Evolutionary conservation across 805 yeast genomes (phyloP).

Genomic region (Lipomyces lipofer): DNA sequence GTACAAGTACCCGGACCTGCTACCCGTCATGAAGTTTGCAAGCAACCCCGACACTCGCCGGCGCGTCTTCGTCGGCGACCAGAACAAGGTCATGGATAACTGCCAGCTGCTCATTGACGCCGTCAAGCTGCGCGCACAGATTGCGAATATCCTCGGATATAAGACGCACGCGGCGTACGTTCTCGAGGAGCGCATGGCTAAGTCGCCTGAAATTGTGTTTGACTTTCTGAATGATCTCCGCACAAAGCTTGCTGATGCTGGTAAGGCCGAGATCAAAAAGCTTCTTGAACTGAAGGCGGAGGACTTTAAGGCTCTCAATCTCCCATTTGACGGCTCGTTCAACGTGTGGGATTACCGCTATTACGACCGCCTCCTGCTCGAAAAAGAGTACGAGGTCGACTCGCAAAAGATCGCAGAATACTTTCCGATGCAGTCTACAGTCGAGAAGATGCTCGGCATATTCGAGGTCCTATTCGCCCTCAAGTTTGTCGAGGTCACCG

Average conservation of each 20-base stretch:
- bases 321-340: slow-evolving; percentile 43
- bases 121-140: slow-evolving; percentile 58
- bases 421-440: slow-evolving; percentile 71
- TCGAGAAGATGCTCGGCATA: slow-evolving; percentile 65
- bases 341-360: slow-evolving; percentile 76
- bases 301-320: slow-evolving; percentile 51
- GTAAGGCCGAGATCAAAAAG: slow-evolving; percentile 51
- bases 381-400: slow-evolving; percentile 70
- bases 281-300: slow-evolving; percentile 55
- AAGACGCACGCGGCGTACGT: slow-evolving; percentile 66
- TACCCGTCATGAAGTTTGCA: slow-evolving; percentile 78
- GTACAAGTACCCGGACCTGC: slow-evolving; percentile 75
- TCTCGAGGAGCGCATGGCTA: slow-evolving; percentile 80
- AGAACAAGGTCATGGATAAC: slow-evolving; percentile 66
- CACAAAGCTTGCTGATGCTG: slow-evolving; percentile 59
- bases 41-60: slow-evolving; percentile 63
- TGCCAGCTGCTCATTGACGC: slow-evolving; percentile 61
- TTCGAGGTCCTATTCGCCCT: slow-evolving; percentile 70
- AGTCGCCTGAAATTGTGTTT: slow-evolving; percentile 59
- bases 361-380: slow-evolving; percentile 65
- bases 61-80: slow-evolving; percentile 64
- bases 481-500: slow-evolving; percentile 57
- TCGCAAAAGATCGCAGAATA: slow-evolving; percentile 70
- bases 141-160: slow-evolving; percentile 68
- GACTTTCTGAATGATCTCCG: slow-evolving; percentile 63